Base-by-base conservation (phyloP, 495 filamentous ascomycete genomes). In the Penicillium psychrofluorescens region DNA sequence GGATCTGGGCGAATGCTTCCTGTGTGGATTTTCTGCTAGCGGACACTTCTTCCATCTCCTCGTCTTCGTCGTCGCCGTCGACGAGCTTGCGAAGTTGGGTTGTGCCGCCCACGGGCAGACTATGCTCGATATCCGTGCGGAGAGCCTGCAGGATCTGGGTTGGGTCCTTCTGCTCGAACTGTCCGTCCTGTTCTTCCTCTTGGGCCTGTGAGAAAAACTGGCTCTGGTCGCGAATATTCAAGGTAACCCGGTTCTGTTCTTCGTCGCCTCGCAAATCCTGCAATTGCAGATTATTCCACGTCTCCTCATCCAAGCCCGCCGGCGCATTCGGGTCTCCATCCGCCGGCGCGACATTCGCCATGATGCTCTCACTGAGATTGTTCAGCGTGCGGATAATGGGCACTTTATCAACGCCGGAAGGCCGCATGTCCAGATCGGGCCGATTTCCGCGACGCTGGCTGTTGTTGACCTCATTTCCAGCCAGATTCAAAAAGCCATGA, bases 401-500 rank as follows among this genome's bases (percentile, higher is more conserved):
- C 6, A 84, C 80, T 54, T 81, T 84, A 34, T 86, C 80, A 14
- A 71, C 55, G 0, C 68, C 64, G 3, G 69, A 72, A 1, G 88
- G 88, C 36, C 86, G 75, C 91, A 97, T 96, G 40, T 89, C 88
- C 13, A 82, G 56, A 55, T 96, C 91, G 30, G 88, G 85, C 36
- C 80, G 72, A 59, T 97, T 97, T 35, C 91, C 91, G 52, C 79
- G 74, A 46, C 71, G 70, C 55, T 85, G 79, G 50, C 77, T 86
- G 58, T 95, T 76, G 56, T 97, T 87, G 56, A 86, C 85, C 64
- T 97, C 92, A 57, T 98, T 98, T 29, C 84, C 92, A 57, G 90
- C 88, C 30, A 98, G 55, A 64, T 98, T 85, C 42, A 97, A 88
- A 45, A 90, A 88, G 55, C 89, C 80, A 1, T 92, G 94, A 12